Conservation (phyloP, 345 rosid genomes). For the Citrus reticulata region DNA sequence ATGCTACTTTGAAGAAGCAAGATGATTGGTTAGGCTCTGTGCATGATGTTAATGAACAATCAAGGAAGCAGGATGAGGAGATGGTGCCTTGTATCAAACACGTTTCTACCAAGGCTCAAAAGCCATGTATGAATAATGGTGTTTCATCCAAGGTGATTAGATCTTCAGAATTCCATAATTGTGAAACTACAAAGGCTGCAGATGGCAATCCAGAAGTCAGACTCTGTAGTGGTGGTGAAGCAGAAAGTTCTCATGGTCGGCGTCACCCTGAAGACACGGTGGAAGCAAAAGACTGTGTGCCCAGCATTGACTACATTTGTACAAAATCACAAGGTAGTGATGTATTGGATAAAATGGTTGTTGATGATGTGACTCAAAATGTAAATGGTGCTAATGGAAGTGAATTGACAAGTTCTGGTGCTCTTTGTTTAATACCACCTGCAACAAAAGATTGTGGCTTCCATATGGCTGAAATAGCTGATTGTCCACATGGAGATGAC, state of each 20-base stretch:
- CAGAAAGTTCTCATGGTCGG: slow-evolving; percentile 15
- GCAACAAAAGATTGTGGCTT: slow-evolving; percentile 25
- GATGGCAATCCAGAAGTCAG: slow-evolving; percentile 18
- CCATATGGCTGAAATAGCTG: slow-evolving; percentile 12
- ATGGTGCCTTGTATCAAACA: slow-evolving; percentile 17
- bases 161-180: slow-evolving; percentile 18
- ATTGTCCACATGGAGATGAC: slow-evolving; percentile 21
- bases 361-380: slow-evolving; percentile 20
- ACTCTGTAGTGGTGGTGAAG: slow-evolving; percentile 20
- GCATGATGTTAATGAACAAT: slow-evolving; percentile 10
- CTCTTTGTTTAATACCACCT: slow-evolving; percentile 11
- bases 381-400: slow-evolving; percentile 5
- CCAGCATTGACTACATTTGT: slow-evolving; percentile 17
- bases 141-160: slow-evolving; percentile 9
- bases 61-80: slow-evolving; percentile 17
- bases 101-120: slow-evolving; percentile 11
- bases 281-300: slow-evolving; percentile 19
- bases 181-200: neutral
- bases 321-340: slow-evolving; percentile 13
- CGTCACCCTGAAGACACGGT: slow-evolving; percentile 14
- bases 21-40: slow-evolving; percentile 8
- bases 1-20: slow-evolving; percentile 12
- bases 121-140: slow-evolving; percentile 3
- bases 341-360: slow-evolving; percentile 19
- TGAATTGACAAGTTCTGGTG: slow-evolving; percentile 7